Evolutionary conservation across 2,329 filamentous ascomycete species (phyloP), one percentile per base, ranked within the genome.

Genomic region (Aspergillus tubingensis): DNA sequence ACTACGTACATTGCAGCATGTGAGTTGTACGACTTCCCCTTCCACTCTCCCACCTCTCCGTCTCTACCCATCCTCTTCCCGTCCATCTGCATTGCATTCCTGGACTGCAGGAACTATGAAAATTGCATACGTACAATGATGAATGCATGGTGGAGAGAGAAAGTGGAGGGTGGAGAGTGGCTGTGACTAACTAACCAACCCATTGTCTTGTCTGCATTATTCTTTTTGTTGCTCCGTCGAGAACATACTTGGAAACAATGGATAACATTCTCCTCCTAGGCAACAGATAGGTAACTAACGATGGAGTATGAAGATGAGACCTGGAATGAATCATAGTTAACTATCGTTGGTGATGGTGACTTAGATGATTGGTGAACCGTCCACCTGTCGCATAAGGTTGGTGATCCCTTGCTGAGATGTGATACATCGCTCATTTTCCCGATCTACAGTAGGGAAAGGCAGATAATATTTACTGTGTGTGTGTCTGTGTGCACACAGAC

Each of bases 81-180:
- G 44, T 25, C 10, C 25, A n/a, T 32, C 27, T 30, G 32, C 32
- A 36, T 32, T 32, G 25, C 47, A 50, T 50, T 32, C 23, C 47
- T n/a, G n/a, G 13, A 50, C 47, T 50, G 47, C 47, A 50, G 47
- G 47, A 50, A 50, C 47, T 50, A 27, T 50, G 47, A 32, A 8
- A 30, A 50, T 50, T 50, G 17, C 47, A 50, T 50, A 44, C 41
- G 41, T 23, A 44, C 25, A 15, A 36, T 36, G 32, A 27, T 50
- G 25, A 17, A 17, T 27, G 25, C 47, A 50, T 50, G n/a, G 25
- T 50, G 25, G 27, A 15, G n/a, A n/a, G 47, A 30, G 23, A 25
- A 25, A 27, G 47, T 27, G 27, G 47, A 50, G 25, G 19, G 41
- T 19, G 11, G 11, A 36, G 11, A 11, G 32, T 36, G 32, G 32